These are phyloP conservation scores for Mortierella sp. DNA, from an alignment of 371 early-diverging fungal genomes.

Conservation along the genomic window DNA sequence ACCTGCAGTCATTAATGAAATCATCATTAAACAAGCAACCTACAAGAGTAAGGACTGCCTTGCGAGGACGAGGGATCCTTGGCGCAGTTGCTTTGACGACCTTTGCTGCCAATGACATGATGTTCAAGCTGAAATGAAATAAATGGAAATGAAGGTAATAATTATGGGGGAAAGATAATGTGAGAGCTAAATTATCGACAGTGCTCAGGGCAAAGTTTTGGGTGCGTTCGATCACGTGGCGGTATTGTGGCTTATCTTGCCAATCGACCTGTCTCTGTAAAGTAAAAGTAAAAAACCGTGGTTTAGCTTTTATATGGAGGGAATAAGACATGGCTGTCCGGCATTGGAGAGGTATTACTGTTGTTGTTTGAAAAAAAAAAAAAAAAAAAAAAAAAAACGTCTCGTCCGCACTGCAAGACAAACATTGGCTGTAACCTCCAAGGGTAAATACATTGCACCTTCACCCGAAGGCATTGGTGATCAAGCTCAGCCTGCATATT, in stretches of 20 bases:
- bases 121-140: slow-evolving; percentile 4
- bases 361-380: neutral
- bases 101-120: slow-evolving; percentile 47
- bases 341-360: neutral
- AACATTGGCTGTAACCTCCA: too few relatives aligned
- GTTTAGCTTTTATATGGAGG: neutral
- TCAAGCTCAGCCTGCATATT: too few relatives aligned
- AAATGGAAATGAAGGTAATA: neutral
- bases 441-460: too few relatives aligned
- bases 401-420: too few relatives aligned
- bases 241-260: too few relatives aligned
- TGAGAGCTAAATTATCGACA: neutral
- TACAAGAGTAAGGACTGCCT: slow-evolving; percentile 57
- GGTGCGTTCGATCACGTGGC: too few relatives aligned
- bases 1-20: neutral
- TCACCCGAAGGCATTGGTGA: too few relatives aligned
- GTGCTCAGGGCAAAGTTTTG: too few relatives aligned
- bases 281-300: neutral
- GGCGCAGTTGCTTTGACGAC: slow-evolving; percentile 48
- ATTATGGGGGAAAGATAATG: neutral
- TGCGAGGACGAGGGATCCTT: slow-evolving; percentile 45
- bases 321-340: neutral
- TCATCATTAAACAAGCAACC: slow-evolving; percentile 2
- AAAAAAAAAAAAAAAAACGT: too few relatives aligned
- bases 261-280: neutral